Conservation (phyloP, 176 grass and related monocot genomes). For the Triticum turgidum region DNA sequence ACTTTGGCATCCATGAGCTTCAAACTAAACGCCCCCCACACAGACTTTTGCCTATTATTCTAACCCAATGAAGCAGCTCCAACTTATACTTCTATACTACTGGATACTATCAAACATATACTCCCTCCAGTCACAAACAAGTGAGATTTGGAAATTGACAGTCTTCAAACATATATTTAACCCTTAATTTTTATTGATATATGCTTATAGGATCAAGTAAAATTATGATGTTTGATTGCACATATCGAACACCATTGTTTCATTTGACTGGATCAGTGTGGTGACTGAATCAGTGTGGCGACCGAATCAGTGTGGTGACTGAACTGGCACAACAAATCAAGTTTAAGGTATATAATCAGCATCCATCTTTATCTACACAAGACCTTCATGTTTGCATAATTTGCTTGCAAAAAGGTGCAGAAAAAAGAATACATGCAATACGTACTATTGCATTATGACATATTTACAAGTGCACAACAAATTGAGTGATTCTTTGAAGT, state of each 20-base stretch:
- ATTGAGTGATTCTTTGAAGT: neutral
- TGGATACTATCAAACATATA: conserved; percentile 1
- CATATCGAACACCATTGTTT: neutral
- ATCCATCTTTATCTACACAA: neutral
- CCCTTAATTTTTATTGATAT: neutral
- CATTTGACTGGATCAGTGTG: neutral
- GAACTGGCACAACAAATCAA: neutral
- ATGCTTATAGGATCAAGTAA: neutral
- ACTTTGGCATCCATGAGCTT: neutral
- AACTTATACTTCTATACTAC: neutral
- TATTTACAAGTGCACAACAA: neutral
- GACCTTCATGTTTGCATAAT: neutral
- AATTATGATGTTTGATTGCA: neutral
- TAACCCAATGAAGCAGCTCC: conserved; percentile 13
- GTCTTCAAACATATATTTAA: neutral
- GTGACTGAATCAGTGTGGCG: neutral
- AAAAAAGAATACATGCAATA: conserved; percentile 16
- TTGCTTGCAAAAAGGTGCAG: conserved; percentile 3
- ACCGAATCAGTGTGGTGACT: neutral
- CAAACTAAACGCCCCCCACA: neutral
- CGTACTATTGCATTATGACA: neutral
- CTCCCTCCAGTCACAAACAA: neutral
- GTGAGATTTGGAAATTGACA: conserved; percentile 2
- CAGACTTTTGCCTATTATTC: neutral
- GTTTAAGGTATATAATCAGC: conserved; percentile 1